A percentile compares a stretch with the other conserved stretches of the same genome.
These are phyloP conservation scores for Phytophthora pistaciae DNA, from an alignment of 352 stramenopile species.

Conservation along the genomic window DNA sequence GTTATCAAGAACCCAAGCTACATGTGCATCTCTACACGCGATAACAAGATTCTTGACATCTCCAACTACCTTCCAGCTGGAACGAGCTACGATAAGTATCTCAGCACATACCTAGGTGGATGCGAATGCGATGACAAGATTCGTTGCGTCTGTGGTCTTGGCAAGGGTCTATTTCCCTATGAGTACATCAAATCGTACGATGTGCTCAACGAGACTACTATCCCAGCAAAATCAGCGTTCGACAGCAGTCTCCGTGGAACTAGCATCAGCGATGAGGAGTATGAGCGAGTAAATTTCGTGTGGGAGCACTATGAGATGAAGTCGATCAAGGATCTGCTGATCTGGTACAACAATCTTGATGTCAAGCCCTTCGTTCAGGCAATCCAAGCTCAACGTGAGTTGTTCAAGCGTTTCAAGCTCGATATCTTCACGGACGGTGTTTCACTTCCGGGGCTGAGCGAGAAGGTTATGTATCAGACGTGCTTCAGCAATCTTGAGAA, in stretches of 20 bases:
- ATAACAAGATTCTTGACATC: slow-evolving; percentile 45
- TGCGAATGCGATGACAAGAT: slow-evolving; percentile 46
- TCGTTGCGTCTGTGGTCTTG: slow-evolving; percentile 23
- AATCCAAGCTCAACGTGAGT: slow-evolving; percentile 21
- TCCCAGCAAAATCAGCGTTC: slow-evolving; percentile 34
- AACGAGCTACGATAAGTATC: slow-evolving; percentile 1
- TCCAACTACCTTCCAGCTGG: slow-evolving; percentile 23
- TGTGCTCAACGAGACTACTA: slow-evolving; percentile 26
- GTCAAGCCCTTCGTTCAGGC: slow-evolving; percentile 36
- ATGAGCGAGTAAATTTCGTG: slow-evolving; percentile 35
- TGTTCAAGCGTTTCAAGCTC: slow-evolving; percentile 27
- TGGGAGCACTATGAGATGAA: slow-evolving; percentile 49
- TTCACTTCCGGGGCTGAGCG: slow-evolving; percentile 18
- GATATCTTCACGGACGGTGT: slow-evolving; percentile 35
- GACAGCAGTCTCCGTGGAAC: slow-evolving; percentile 22
- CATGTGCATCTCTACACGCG: slow-evolving; percentile 39
- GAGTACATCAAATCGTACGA: slow-evolving; percentile 43
- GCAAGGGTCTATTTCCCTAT: slow-evolving; percentile 25
- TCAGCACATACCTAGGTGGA: slow-evolving; percentile 38
- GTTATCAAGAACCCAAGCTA: slow-evolving; percentile 41
- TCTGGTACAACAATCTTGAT: slow-evolving; percentile 49
- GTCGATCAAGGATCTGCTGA: slow-evolving; percentile 13
- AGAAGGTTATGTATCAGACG: slow-evolving; percentile 41
- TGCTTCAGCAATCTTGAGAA: slow-evolving; percentile 21
- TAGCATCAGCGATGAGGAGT: slow-evolving; percentile 30